Evolutionary conservation across 2,329 filamentous ascomycete genomes (phyloP), one percentile per base, ranked within the genome.

Genomic region (Talaromyces rugulosus): DNA sequence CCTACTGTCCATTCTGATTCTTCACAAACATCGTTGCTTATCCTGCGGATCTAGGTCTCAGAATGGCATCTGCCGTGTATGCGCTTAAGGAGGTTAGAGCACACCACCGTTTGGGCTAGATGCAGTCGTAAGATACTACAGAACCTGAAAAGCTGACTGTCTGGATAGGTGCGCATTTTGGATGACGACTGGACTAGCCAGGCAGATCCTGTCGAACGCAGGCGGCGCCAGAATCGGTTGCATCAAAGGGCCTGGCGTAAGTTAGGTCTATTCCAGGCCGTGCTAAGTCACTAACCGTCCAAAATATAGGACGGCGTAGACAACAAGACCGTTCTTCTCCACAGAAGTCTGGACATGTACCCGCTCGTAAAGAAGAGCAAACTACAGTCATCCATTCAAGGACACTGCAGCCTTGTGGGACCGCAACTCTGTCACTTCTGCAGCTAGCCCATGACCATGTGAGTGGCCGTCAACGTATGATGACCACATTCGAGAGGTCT

Each of bases 221-320:
- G 65, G 51, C 65, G 58, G 56, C 23, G 66, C 12, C 67, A 68
- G 58, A 69, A 69, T 28, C 62, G 67, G 31, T 28, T 69, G 5
- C 63, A 68, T 51, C 67, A 69, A 34, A 63, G 67, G 40, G 67
- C 67, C 23, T 62, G 63, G 56, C 47, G 67, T 69, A 62, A 52
- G 66, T 59, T 16, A 42, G 7, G 55, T 12, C 27, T 44, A 11
- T 30, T 31, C 1, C n/a, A 9, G 28, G 9, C 9, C 18, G 42
- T 14, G 14, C 23, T 51, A 51, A 51, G 18, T 9, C 5, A 16
- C 44, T 51, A 7, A 28, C 8, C 14, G 30, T 34, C 5, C 7
- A 27, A 14, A 50, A 6, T 36, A 40, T 31, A 58, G 60, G 60
- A 8, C 60, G 60, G 18, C 60, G 55, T 14, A 40, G 16, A 40